A percentile compares a stretch with the other conserved stretches of the same genome.
Evolutionary conservation across 495 filamentous ascomycete species (phyloP).

Genomic region (Hyaloscypha hepaticicola): DNA sequence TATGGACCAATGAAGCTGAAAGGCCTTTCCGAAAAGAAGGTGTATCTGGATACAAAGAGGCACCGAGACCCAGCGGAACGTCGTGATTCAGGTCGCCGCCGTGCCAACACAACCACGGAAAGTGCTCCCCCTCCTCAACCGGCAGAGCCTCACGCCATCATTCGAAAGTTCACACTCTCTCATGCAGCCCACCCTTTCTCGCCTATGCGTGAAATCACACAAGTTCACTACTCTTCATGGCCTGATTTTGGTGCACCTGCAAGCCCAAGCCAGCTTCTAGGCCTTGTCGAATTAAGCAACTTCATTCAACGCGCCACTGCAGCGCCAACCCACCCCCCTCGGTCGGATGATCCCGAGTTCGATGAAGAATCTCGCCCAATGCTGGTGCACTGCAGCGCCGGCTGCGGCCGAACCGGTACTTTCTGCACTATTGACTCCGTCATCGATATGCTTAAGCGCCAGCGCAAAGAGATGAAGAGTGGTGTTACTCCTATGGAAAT

Average conservation of each 20-base stretch:
- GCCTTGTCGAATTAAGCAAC: constrained; percentile 83
- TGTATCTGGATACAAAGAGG: constrained; percentile 68
- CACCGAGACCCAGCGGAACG: constrained; percentile 16
- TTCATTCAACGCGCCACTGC: constrained; percentile 49
- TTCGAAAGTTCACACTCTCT: constrained; percentile 82
- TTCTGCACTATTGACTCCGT: constrained; percentile 97
- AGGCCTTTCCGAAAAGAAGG: constrained; percentile 73
- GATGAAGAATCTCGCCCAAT: constrained; percentile 61
- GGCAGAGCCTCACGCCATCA: constrained; percentile 66
- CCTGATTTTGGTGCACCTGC: constrained; percentile 95
- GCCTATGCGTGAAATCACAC: constrained; percentile 89
- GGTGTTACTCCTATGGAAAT: constrained; percentile 42
- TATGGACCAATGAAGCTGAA: constrained; percentile 82
- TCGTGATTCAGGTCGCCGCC: constrained; percentile 36
- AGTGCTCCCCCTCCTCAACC: constrained; percentile 32
- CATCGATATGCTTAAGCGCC: constrained; percentile 86
- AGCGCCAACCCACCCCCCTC: constrained; percentile 36
- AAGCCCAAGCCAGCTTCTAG: constrained; percentile 79
- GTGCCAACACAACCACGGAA: constrained; percentile 44
- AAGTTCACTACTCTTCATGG: constrained; percentile 92
- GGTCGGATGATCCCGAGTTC: constrained; percentile 54
- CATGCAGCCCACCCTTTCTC: constrained; percentile 77
- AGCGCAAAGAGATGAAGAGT: constrained; percentile 48
- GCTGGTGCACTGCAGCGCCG: constrained; percentile 92
- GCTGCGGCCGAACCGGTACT: constrained; percentile 91